phyloP scores from a whole-genome alignment of 2,329 filamentous ascomycete species.

The Fusarium aywerte region DNA sequence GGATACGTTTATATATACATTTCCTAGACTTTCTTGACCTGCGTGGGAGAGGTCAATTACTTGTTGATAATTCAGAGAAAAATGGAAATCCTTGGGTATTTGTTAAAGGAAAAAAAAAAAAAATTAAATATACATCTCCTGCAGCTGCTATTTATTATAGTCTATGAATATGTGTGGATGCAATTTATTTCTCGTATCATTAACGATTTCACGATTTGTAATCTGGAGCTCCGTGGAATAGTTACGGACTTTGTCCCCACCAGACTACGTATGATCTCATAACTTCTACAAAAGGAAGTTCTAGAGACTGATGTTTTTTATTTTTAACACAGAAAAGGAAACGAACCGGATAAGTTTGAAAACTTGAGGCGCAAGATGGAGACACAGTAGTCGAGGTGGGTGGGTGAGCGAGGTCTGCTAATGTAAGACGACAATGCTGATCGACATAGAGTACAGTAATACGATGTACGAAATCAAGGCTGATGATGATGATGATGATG shows the following conservation, averaged over 20 bases:
- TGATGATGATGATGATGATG: no score
- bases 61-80: no score
- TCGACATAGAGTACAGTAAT: background rate
- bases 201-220: slow-evolving; percentile 12
- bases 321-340: background rate
- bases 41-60: no score
- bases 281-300: background rate
- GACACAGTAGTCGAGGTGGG: background rate
- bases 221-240: slow-evolving; percentile 25
- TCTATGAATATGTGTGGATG: background rate
- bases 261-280: background rate
- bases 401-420: no score
- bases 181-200: background rate
- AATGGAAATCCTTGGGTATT: no score
- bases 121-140: background rate
- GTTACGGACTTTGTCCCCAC: slow-evolving; percentile 11
- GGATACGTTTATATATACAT: background rate
- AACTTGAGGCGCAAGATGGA: background rate
- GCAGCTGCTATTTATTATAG: background rate
- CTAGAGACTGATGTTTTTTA: background rate
- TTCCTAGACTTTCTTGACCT: no score
- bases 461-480: background rate
- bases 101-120: no score
- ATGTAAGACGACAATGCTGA: background rate
- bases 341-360: background rate